These are phyloP conservation scores for Skeletonema tropicum DNA, from an alignment of 108 stramenopile genomes.

Conservation along the genomic window DNA sequence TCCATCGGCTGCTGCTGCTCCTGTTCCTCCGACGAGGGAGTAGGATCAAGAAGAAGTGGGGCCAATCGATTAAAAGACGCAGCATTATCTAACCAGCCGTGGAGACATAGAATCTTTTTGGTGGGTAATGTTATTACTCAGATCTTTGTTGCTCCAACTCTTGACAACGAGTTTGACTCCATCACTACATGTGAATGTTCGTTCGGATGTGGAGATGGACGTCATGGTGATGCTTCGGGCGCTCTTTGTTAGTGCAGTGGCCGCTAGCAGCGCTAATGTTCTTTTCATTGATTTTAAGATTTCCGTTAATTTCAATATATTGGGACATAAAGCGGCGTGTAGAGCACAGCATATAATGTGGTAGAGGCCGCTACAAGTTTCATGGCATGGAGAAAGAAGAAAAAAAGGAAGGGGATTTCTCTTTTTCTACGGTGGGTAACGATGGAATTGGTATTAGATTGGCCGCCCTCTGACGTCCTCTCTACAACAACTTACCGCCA, in stretches of 20 bases:
- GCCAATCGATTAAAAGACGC: slow-evolving; percentile 72
- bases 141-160: slow-evolving; percentile 32
- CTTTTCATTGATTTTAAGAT: background rate
- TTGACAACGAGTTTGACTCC: slow-evolving; percentile 32
- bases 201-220: slow-evolving; percentile 19
- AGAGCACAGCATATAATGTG: too few species aligned
- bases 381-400: too few species aligned
- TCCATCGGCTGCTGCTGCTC: slow-evolving; percentile 29
- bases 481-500: too few species aligned
- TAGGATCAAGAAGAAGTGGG: slow-evolving; percentile 49
- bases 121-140: slow-evolving; percentile 11
- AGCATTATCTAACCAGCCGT: slow-evolving; percentile 86
- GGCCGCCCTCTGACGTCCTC: too few species aligned
- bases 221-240: background rate
- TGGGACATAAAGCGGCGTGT: too few species aligned
- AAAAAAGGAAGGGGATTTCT: too few species aligned
- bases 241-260: background rate
- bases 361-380: too few species aligned
- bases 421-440: too few species aligned
- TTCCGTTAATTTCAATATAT: too few species aligned
- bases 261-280: background rate
- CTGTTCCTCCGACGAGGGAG: background rate
- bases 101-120: slow-evolving; percentile 66
- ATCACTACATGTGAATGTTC: slow-evolving; percentile 36
- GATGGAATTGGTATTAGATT: too few species aligned